Evolutionary conservation across 2,329 filamentous ascomycete species (phyloP), one percentile per base, ranked within the genome.

Genomic region (Paracoccidioides brasiliensis): DNA sequence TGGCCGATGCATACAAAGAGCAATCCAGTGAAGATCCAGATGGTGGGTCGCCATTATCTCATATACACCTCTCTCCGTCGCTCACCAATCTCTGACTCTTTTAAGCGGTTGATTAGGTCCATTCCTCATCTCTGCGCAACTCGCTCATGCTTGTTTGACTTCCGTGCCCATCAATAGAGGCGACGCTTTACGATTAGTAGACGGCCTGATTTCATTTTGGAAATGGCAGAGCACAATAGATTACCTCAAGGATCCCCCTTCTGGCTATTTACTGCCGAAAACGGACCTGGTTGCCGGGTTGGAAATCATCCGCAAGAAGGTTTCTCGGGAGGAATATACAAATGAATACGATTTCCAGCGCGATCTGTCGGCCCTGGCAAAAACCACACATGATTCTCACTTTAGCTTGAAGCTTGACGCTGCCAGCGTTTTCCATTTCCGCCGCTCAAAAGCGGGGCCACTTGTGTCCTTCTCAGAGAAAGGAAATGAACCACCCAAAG

Each of bases 371-470:
- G 67, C 73, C 40, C 67, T 80, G 6, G 72, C 82, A 40, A 73
- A 74, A 30, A 72, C 72, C 1, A 78, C 80, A 3, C 81, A 86
- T 60, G 84, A 88, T 63, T 81, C 82, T 0, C 84, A 88, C 63
- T 61, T 73, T 38, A 54, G 55, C 42, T 61, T 63, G 41, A 33
- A 54, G 12, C 59, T 65, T 3, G 62, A 61, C 15, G 60, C 63
- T 10, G 35, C 58, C 1, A 58, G 50, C 37, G 51, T 60, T 12
- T 81, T 83, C 50, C 68, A 72, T 6, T 80, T 76, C 62, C 68
- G 75, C 12, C 78, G 79, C 2, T 78, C 81, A 59, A 70, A 76
- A 4, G 72, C 82, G 61, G 74, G 72, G 5, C 72, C 78, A 7
- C 69, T 85, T 0, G 79, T 84, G 0, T 84, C 82, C 0, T 74